phyloP scores from a whole-genome alignment of 441 rosid genomes.

The Populus hybrid region DNA sequence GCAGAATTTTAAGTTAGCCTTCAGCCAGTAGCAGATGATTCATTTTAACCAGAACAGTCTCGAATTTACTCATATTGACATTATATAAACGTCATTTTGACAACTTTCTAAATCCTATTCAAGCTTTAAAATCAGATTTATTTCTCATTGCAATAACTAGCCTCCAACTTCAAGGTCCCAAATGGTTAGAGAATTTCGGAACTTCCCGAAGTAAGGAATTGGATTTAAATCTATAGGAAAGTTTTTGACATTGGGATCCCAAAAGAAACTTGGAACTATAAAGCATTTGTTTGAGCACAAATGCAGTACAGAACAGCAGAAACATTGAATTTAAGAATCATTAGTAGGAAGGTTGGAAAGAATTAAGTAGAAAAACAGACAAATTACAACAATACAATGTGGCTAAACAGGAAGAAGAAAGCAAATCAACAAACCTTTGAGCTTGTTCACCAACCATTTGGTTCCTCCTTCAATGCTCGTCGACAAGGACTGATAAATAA shows the following conservation, averaged over 20 bases:
- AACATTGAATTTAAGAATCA: neutral
- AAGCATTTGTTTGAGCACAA: neutral
- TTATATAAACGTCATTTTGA: neutral
- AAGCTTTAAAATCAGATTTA: neutral
- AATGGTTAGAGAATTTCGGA: neutral
- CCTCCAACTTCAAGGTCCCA: neutral
- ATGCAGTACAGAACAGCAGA: conserved; percentile 1
- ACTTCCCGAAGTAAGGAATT: neutral
- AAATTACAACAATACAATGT: neutral
- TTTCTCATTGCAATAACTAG: neutral
- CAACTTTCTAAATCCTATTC: neutral
- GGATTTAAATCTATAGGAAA: neutral
- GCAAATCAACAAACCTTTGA: conserved; percentile 54
- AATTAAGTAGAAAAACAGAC: neutral
- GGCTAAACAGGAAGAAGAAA: neutral
- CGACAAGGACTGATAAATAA: conserved; percentile 53
- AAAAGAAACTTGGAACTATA: neutral
- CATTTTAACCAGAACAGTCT: neutral
- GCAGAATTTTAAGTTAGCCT: neutral
- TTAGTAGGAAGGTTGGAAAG: neutral
- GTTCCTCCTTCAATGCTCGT: conserved; percentile 84
- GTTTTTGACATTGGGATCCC: neutral
- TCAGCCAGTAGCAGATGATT: neutral
- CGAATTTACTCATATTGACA: neutral
- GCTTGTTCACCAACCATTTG: conserved; percentile 82